Percentiles rank a stretch among this genome's conserved stretches.
Evolutionary conservation across 192 early-diverging fungal species (phyloP).

Genomic region (Chytriomyces confervae): DNA sequence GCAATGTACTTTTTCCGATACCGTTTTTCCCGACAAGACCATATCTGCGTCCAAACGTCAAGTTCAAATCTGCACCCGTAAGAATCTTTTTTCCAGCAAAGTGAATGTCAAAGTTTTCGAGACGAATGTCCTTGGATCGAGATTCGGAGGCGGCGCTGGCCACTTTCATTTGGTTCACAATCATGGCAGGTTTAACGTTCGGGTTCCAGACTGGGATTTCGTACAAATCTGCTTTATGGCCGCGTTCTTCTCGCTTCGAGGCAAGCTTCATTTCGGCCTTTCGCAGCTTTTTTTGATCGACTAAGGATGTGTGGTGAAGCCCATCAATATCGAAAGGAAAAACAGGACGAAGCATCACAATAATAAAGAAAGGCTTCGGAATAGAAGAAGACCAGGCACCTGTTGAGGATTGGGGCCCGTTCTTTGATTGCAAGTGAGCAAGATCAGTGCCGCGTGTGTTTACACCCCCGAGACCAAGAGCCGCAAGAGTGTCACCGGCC

Average conservation of each 20-base stretch:
- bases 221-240: conserved; percentile 63
- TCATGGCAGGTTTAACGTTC: conserved; percentile 62
- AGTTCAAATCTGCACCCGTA: conserved; percentile 78
- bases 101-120: conserved; percentile 97
- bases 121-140: conserved; percentile 93
- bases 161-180: conserved; percentile 90
- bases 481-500: conserved; percentile 15
- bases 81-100: conserved; percentile 92
- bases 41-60: conserved; percentile 91
- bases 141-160: conserved; percentile 69
- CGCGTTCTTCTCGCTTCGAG: conserved; percentile 86
- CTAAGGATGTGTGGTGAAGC: conserved; percentile 33
- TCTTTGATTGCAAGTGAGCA: conserved; percentile 27
- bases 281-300: conserved; percentile 76
- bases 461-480: conserved; percentile 23
- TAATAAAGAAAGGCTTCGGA: too few relatives aligned
- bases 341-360: not conserved
- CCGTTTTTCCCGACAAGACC: conserved; percentile 96
- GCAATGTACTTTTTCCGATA: conserved; percentile 83
- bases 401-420: conserved; percentile 25
- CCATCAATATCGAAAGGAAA: not conserved
- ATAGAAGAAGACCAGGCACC: not conserved
- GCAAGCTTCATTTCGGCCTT: conserved; percentile 93
- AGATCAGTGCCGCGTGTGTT: conserved; percentile 7
- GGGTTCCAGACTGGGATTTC: conserved; percentile 71